Percentiles rank a stretch among this genome's conserved stretches.
These are phyloP conservation scores for Phytophthora crassamura DNA, from an alignment of 352 stramenopile species.

Conservation along the genomic window DNA sequence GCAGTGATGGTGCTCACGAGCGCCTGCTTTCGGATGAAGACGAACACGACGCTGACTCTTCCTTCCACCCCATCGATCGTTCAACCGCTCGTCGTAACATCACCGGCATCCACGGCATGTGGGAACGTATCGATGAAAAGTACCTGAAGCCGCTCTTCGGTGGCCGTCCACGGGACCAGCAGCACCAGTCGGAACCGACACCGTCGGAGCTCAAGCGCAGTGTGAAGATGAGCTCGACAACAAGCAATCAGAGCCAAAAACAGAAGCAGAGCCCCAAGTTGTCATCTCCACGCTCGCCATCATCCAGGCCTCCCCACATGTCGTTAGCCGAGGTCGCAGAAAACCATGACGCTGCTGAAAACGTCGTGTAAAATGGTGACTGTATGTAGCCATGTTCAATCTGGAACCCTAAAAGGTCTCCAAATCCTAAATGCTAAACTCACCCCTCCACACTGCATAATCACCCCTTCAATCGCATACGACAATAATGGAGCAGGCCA, in stretches of 20 bases:
- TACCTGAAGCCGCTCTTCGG: slow-evolving; percentile 82
- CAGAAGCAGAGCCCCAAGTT: slow-evolving; percentile 13
- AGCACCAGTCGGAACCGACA: slow-evolving; percentile 26
- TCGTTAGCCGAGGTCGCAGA: slow-evolving; percentile 67
- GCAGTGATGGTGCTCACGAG: slow-evolving; percentile 55
- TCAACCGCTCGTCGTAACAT: slow-evolving; percentile 35
- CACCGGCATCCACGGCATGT: slow-evolving; percentile 65
- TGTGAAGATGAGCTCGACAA: slow-evolving; percentile 16
- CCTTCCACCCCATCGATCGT: slow-evolving; percentile 49
- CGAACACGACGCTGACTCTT: slow-evolving; percentile 56
- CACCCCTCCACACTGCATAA: slow-evolving; percentile 11
- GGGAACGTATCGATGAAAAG: slow-evolving; percentile 71
- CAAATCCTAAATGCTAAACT: slow-evolving; percentile 2
- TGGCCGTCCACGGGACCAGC: slow-evolving; percentile 42
- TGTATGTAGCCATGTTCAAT: slow-evolving; percentile 2
- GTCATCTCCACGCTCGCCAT: slow-evolving; percentile 28
- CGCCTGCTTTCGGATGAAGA: slow-evolving; percentile 64
- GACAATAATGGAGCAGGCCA: slow-evolving; percentile 18
- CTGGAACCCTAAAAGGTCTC: slow-evolving; percentile 15
- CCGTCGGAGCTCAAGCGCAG: slow-evolving; percentile 29
- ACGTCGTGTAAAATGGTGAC: slow-evolving; percentile 24
- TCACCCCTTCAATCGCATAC: slow-evolving; percentile 4
- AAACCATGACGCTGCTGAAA: slow-evolving; percentile 52
- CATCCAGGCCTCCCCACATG: slow-evolving; percentile 28
- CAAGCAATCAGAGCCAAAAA: slow-evolving; percentile 17